phyloP scores from a whole-genome alignment of 2,329 filamentous ascomycete species.

The Phymatotrichopsis omnivora region DNA sequence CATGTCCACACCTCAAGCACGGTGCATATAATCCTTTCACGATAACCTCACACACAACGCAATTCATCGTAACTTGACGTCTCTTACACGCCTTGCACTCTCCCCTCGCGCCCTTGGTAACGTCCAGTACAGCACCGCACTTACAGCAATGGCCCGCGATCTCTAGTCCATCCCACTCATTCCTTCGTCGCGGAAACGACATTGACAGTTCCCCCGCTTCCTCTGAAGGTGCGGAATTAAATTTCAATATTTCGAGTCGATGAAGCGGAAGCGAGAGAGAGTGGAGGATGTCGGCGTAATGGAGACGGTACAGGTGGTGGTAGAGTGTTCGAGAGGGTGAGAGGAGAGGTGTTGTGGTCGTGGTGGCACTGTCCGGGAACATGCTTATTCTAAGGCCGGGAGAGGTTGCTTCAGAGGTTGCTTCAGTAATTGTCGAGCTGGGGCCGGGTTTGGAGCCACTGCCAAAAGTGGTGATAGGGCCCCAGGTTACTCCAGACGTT shows the following conservation, averaged over 20 bases:
- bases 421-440: conserved; percentile 37
- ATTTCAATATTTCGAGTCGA: conserved; percentile 58
- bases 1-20: conserved; percentile 32
- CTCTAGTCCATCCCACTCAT: conserved; percentile 27
- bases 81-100: conserved; percentile 29
- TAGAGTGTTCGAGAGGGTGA: conserved; percentile 42
- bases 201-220: conserved; percentile 13
- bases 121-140: conserved; percentile 23
- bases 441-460: conserved; percentile 33
- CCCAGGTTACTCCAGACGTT: conserved; percentile 37
- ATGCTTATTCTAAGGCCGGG: conserved; percentile 47
- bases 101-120: conserved; percentile 25
- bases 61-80: conserved; percentile 29
- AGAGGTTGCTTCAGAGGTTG: conserved; percentile 34
- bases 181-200: conserved; percentile 19
- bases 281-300: conserved; percentile 59
- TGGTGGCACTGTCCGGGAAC: conserved; percentile 58
- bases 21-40: conserved; percentile 32
- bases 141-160: conserved; percentile 24
- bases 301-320: conserved; percentile 52
- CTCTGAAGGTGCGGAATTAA: conserved; percentile 39
- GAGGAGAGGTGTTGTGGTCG: conserved; percentile 50
- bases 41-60: conserved; percentile 31
- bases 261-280: conserved; percentile 55
- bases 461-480: conserved; percentile 35